Percentiles rank a stretch among this genome's conserved stretches.
Evolutionary conservation across 164 flowering plant genomes (phyloP).

Genomic region (Berberis thunbergii): DNA sequence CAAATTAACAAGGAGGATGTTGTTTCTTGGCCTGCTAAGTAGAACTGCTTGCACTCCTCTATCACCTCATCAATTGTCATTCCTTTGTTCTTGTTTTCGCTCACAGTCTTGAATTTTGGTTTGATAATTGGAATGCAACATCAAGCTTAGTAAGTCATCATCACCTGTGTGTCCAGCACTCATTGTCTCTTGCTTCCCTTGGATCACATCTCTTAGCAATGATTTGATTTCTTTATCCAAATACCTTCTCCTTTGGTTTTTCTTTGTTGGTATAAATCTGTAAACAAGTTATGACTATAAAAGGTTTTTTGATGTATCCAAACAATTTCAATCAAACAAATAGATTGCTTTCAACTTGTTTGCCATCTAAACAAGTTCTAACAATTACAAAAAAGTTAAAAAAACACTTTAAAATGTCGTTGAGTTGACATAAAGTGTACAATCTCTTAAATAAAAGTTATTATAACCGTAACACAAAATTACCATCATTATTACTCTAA

Average conservation of each 20-base stretch:
- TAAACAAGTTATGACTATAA: too few species aligned
- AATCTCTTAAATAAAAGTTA: too few species aligned
- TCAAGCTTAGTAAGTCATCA: constrained; percentile 27
- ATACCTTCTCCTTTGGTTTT: constrained; percentile 22
- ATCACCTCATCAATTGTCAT: constrained; percentile 11
- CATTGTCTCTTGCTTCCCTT: constrained; percentile 14
- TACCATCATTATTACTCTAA: too few species aligned
- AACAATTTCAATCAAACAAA: too few species aligned
- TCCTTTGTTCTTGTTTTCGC: constrained; percentile 1
- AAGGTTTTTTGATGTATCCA: too few species aligned
- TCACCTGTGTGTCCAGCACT: constrained; percentile 8
- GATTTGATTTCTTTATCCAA: constrained; percentile 14
- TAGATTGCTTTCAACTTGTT: too few species aligned
- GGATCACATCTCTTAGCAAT: constrained; percentile 14
- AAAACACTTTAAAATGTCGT: too few species aligned
- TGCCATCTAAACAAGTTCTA: too few species aligned
- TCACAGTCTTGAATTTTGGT: background rate
- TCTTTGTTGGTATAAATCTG: constrained; percentile 34
- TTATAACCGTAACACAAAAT: too few species aligned
- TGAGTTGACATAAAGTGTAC: too few species aligned
- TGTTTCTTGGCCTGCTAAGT: constrained; percentile 18
- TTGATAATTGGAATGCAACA: constrained; percentile 20
- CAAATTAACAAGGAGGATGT: constrained; percentile 17
- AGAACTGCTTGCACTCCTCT: constrained; percentile 14
- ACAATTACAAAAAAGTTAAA: too few species aligned